Percentiles rank a stretch among this genome's conserved stretches.
phyloP scores from a whole-genome alignment of 2,329 filamentous ascomycete species.

The Iodosphaeria phyllophila region DNA sequence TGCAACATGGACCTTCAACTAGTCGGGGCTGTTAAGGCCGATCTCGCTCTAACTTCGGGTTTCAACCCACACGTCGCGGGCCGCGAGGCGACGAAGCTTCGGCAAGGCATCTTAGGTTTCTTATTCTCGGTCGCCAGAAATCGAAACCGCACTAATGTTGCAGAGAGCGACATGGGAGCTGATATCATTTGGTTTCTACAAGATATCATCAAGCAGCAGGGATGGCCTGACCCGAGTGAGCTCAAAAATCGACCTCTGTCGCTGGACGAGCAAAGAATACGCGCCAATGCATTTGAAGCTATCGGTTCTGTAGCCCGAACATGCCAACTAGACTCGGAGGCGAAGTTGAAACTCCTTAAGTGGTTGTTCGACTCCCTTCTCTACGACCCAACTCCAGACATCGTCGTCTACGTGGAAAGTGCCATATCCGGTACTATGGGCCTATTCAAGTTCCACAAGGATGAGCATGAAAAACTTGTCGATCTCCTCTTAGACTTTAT shows the following conservation, averaged over 20 bases:
- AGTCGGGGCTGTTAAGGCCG: slow-evolving; percentile 50
- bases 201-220: slow-evolving; percentile 59
- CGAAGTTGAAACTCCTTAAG: slow-evolving; percentile 34
- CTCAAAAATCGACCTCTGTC: slow-evolving; percentile 26
- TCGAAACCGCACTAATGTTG: slow-evolving; percentile 37
- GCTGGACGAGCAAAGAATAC: slow-evolving; percentile 43
- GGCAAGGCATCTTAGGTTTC: slow-evolving; percentile 69
- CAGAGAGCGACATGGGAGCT: slow-evolving; percentile 38
- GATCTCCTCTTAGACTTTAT: slow-evolving; percentile 51
- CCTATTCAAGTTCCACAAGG: slow-evolving; percentile 18
- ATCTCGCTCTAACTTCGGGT: slow-evolving; percentile 25
- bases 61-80: slow-evolving; percentile 26
- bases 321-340: slow-evolving; percentile 33
- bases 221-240: slow-evolving; percentile 49
- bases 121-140: slow-evolving; percentile 73
- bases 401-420: slow-evolving; percentile 77
- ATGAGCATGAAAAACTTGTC: slow-evolving; percentile 19
- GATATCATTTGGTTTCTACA: slow-evolving; percentile 50
- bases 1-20: slow-evolving; percentile 52
- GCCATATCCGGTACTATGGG: slow-evolving; percentile 56
- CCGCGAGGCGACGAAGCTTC: slow-evolving; percentile 61
- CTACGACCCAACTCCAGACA: slow-evolving; percentile 56
- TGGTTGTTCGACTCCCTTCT: slow-evolving; percentile 77
- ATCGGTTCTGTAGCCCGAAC: slow-evolving; percentile 64
- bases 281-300: slow-evolving; percentile 74